These are phyloP conservation scores for Ophiostoma sp. DNA, from an alignment of 2,329 filamentous ascomycete genomes.

Conservation along the genomic window DNA sequence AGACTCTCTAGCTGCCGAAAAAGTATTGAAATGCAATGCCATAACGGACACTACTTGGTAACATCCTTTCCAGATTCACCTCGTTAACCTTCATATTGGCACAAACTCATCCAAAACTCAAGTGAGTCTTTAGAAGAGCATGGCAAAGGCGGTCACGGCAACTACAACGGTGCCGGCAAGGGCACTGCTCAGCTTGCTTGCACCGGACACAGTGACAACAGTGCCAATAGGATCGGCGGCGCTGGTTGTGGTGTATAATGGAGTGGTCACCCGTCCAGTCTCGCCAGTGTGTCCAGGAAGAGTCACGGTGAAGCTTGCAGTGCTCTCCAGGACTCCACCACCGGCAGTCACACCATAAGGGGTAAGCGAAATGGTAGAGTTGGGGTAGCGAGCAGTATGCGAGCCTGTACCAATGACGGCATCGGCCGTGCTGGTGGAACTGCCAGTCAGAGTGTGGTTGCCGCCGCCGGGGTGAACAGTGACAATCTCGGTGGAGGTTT, in stretches of 20 bases:
- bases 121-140: neutral
- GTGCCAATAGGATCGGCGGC: conserved; percentile 27
- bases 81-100: neutral
- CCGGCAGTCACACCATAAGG: conserved; percentile 11
- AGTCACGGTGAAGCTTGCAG: conserved; percentile 24
- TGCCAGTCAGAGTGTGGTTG: conserved; percentile 4
- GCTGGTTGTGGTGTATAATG: conserved; percentile 31
- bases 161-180: conserved; percentile 36
- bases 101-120: neutral
- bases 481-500: conserved; percentile 17
- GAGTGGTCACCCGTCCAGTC: conserved; percentile 4
- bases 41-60: neutral
- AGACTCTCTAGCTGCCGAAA: neutral
- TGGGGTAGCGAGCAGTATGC: conserved; percentile 19
- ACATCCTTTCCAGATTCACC: neutral
- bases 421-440: conserved; percentile 20
- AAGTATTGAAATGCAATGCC: neutral
- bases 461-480: conserved; percentile 13
- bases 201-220: conserved; percentile 33
- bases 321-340: conserved; percentile 14
- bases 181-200: conserved; percentile 18
- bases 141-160: conserved; percentile 32
- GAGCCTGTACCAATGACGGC: conserved; percentile 16
- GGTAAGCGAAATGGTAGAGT: conserved; percentile 19
- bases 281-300: conserved; percentile 13